These are phyloP conservation scores for Colletotrichum sp. DNA, from an alignment of 2,329 filamentous ascomycete genomes.

Conservation along the genomic window DNA sequence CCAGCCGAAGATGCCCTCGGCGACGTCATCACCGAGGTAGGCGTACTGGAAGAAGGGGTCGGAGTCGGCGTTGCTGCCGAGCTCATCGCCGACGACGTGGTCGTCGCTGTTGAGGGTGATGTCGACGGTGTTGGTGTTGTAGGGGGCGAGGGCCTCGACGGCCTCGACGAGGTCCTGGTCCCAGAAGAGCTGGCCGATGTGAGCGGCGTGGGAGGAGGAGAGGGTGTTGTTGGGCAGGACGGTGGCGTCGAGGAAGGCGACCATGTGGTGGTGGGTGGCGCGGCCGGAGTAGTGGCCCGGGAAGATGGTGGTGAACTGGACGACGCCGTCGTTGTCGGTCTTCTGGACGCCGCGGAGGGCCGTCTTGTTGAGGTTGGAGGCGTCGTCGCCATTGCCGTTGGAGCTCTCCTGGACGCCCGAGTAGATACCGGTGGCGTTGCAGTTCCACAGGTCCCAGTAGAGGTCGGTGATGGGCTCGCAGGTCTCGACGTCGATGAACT, in stretches of 20 bases:
- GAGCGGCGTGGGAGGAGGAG: conserved; percentile 43
- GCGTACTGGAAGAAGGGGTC: conserved; percentile 59
- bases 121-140: conserved; percentile 10
- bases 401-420: conserved; percentile 29
- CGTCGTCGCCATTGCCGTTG: conserved; percentile 4
- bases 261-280: conserved; percentile 52
- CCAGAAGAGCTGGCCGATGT: conserved; percentile 19
- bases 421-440: conserved; percentile 46
- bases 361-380: conserved; percentile 1
- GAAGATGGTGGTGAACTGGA: conserved; percentile 47
- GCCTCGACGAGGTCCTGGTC: conserved; percentile 3
- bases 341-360: conserved; percentile 15
- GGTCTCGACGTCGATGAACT: conserved; percentile 16
- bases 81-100: conserved; percentile 43
- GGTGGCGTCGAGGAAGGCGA: conserved; percentile 7
- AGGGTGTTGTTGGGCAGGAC: conserved; percentile 47
- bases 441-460: conserved; percentile 25
- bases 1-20: conserved; percentile 53
- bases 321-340: conserved; percentile 25
- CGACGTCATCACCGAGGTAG: conserved; percentile 50
- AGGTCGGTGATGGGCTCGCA: conserved; percentile 18
- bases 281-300: conserved; percentile 50
- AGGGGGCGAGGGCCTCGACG: conserved; percentile 6
- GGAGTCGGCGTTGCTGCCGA: conserved; percentile 48
- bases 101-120: conserved; percentile 37